Evolutionary conservation across 352 stramenopile species (phyloP), one percentile per base, ranked within the genome.

Genomic region (Pythium dissotocum): DNA sequence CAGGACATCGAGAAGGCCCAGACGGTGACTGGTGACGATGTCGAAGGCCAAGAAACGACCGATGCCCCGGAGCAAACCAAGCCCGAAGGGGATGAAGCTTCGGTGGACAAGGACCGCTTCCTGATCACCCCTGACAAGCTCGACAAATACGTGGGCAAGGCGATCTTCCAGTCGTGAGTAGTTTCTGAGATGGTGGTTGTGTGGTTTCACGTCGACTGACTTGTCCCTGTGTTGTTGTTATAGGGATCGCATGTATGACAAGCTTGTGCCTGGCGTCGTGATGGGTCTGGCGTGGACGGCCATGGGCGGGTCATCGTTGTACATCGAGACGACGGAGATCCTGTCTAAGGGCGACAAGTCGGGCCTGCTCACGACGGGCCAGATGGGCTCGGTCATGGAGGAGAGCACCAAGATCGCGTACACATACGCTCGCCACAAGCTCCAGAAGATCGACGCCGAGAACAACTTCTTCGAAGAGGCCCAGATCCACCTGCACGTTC

Each of bases 271-370:
- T 16, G 91, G 98, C 58, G 97, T 99, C 63, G 97, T 99, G 1
- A 99, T 99, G 97, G 98, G 98, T 6, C 82, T 99, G 44, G 97
- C 97, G 0, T 99, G 97, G 93, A 99, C 97, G 3, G 90, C 95
- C 16, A 99, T 99, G 95, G 98, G 98, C 66, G 98, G 98, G 26
- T 95, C 94, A 6, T 97, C 96, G 26, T 77, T 99, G n/a, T 99
- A 99, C 77, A 99, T 99, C 75, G 98, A 99, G 82, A 95, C 87
- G 7, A 94, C 81, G 0, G 77, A 81, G 54, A 79, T 95, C 53
- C 59, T 85, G 66, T 84, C 81, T 33, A 93, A 95, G 75, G 73
- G 72, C 30, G 79, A 90, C 8, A 77, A 77, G 58, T 82, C 79
- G 5, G 82, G 80, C 28, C 63, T 96, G n/a, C 73, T 91, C 33